Percentiles rank a stretch among this genome's conserved stretches.
Conservation (phyloP, 2,329 filamentous ascomycete species). For the Pezicula carpinea region DNA sequence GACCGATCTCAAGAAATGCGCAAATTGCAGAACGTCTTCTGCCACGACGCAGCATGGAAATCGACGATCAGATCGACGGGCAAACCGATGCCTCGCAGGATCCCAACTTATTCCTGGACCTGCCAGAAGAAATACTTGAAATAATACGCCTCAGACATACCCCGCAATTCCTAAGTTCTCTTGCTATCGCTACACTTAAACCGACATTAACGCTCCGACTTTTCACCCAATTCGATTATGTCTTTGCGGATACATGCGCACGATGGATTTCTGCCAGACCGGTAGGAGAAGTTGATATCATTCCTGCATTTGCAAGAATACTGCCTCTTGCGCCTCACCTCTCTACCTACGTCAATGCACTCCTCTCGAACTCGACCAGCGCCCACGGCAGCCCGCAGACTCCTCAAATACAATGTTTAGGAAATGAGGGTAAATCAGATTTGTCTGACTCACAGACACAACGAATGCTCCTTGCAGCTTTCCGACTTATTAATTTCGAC, state of each 20-base stretch:
- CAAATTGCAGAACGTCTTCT: neutral
- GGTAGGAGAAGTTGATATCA: slow-evolving; percentile 34
- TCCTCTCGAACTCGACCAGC: slow-evolving; percentile 20
- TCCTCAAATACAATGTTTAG: slow-evolving; percentile 16
- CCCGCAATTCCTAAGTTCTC: slow-evolving; percentile 63
- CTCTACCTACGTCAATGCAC: slow-evolving; percentile 62
- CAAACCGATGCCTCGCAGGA: slow-evolving; percentile 53
- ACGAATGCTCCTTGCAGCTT: slow-evolving; percentile 60
- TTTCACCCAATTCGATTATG: slow-evolving; percentile 67
- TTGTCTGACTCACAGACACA: slow-evolving; percentile 35
- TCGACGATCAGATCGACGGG: slow-evolving; percentile 49
- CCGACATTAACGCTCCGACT: slow-evolving; percentile 66
- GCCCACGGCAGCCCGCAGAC: slow-evolving; percentile 23
- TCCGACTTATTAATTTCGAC: slow-evolving; percentile 77
- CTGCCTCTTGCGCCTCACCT: slow-evolving; percentile 80
- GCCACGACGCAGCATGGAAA: slow-evolving; percentile 40
- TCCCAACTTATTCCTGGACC: slow-evolving; percentile 46
- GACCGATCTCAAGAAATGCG: slow-evolving; percentile 1
- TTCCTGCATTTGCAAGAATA: slow-evolving; percentile 73
- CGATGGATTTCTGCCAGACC: slow-evolving; percentile 57
- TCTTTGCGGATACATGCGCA: slow-evolving; percentile 79
- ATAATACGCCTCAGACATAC: slow-evolving; percentile 60
- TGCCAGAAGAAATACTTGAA: slow-evolving; percentile 67
- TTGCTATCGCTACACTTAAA: slow-evolving; percentile 66
- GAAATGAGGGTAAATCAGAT: slow-evolving; percentile 25